These are phyloP conservation scores for Stenogyne calaminthoides DNA, from an alignment of 305 asterid species.

Conservation along the genomic window DNA sequence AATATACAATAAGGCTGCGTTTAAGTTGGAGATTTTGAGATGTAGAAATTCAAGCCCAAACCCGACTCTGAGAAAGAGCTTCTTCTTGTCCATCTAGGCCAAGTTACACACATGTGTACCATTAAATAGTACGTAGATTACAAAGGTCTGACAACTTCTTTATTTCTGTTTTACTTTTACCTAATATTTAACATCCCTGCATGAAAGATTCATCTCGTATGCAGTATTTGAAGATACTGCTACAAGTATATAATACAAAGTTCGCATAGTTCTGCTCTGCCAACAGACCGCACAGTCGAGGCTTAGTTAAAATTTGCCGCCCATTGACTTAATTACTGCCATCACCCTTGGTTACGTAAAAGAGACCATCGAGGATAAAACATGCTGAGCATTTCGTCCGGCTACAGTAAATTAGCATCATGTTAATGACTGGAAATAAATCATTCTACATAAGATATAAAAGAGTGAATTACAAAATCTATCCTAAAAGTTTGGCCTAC, in stretches of 20 bases:
- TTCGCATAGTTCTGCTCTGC: constrained; percentile 25
- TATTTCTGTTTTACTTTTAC: constrained; percentile 13
- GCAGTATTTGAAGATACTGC: constrained; percentile 8
- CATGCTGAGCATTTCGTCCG: constrained; percentile 63
- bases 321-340: constrained; percentile 69
- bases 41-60: not conserved
- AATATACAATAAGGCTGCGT: no score
- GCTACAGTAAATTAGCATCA: constrained; percentile 39
- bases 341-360: constrained; percentile 78
- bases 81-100: no score
- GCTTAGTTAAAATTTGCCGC: constrained; percentile 71
- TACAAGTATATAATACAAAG: constrained; percentile 6
- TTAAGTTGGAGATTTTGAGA: not conserved
- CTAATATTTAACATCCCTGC: not conserved
- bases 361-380: constrained; percentile 70
- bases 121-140: not conserved
- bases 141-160: constrained; percentile 7
- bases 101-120: no score
- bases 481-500: not conserved
- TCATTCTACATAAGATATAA: not conserved
- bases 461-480: not conserved
- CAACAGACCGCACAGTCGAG: constrained; percentile 82
- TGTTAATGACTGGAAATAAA: not conserved
- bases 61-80: not conserved
- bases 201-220: not conserved